Conservation (phyloP, 352 stramenopile genomes). For the Globisporangium middletonii region DNA sequence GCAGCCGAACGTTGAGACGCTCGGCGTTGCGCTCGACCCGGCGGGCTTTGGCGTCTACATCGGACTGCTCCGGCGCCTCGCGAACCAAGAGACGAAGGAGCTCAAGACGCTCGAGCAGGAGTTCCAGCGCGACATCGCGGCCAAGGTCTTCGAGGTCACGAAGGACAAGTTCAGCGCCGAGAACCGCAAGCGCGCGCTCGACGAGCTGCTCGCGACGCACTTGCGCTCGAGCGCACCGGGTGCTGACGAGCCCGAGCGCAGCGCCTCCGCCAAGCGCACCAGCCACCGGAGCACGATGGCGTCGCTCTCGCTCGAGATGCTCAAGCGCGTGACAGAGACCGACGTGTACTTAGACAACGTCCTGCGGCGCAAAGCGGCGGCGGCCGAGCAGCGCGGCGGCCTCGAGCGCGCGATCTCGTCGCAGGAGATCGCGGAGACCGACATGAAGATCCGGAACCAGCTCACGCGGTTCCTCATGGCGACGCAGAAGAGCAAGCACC, state of each 20-base stretch:
- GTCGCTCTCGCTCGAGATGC: constrained; percentile 74
- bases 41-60: constrained; percentile 73
- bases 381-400: constrained; percentile 17
- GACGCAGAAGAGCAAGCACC: constrained; percentile 71
- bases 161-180: constrained; percentile 83
- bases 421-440: constrained; percentile 63
- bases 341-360: constrained; percentile 83
- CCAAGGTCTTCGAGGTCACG: constrained; percentile 76
- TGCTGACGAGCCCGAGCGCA: background rate
- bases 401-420: constrained; percentile 46
- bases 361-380: constrained; percentile 49
- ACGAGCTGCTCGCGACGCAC: constrained; percentile 44
- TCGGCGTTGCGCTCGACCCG: constrained; percentile 61
- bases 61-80: constrained; percentile 63
- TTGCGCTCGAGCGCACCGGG: background rate
- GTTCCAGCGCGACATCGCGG: constrained; percentile 71
- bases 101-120: constrained; percentile 75
- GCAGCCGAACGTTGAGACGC: constrained; percentile 48
- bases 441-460: constrained; percentile 75
- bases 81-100: constrained; percentile 75
- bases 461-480: constrained; percentile 65
- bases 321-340: constrained; percentile 73
- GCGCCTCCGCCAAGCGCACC: background rate
- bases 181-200: constrained; percentile 67
- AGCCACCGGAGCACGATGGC: constrained; percentile 16